Conservation (phyloP, 228 moss, liverwort and hornwort species). For the Sphagnum magellanicum region DNA sequence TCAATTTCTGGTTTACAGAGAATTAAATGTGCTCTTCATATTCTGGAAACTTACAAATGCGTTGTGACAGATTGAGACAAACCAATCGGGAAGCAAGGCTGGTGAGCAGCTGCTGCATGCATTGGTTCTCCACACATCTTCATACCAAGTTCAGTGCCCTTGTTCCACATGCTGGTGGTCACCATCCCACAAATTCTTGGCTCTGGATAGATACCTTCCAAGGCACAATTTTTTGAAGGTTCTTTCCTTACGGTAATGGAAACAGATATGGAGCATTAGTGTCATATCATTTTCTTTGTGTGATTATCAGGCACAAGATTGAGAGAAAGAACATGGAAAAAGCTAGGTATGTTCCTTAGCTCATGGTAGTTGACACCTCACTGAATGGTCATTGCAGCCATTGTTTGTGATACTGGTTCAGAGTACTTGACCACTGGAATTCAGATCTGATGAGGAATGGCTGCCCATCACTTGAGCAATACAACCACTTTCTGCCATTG, state of each 20-base stretch:
- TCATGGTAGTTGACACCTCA: too few relatives aligned
- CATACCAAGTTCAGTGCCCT: slow-evolving; percentile 87
- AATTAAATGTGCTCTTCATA: neutral
- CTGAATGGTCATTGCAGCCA: too few relatives aligned
- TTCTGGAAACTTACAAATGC: neutral
- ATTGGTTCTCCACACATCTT: slow-evolving; percentile 76
- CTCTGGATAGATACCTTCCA: slow-evolving; percentile 89
- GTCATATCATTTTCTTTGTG: too few relatives aligned
- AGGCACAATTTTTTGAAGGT: slow-evolving; percentile 72
- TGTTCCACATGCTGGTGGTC: slow-evolving; percentile 52
- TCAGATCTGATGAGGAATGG: slow-evolving; percentile 90
- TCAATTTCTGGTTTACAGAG: neutral
- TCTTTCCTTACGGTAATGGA: too few relatives aligned
- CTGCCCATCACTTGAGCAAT: slow-evolving; percentile 80
- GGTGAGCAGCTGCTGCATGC: slow-evolving; percentile 58
- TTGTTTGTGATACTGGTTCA: slow-evolving; percentile 9
- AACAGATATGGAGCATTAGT: too few relatives aligned
- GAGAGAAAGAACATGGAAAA: too few relatives aligned
- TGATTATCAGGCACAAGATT: neutral
- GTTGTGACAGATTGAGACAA: slow-evolving; percentile 52
- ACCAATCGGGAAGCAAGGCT: slow-evolving; percentile 63
- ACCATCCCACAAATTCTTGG: slow-evolving; percentile 69
- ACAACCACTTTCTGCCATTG: slow-evolving; percentile 70
- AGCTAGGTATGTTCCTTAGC: too few relatives aligned
- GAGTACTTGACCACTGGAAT: slow-evolving; percentile 45